phyloP scores from a whole-genome alignment of 441 rosid species.

The Gossypium schwendimanii region DNA sequence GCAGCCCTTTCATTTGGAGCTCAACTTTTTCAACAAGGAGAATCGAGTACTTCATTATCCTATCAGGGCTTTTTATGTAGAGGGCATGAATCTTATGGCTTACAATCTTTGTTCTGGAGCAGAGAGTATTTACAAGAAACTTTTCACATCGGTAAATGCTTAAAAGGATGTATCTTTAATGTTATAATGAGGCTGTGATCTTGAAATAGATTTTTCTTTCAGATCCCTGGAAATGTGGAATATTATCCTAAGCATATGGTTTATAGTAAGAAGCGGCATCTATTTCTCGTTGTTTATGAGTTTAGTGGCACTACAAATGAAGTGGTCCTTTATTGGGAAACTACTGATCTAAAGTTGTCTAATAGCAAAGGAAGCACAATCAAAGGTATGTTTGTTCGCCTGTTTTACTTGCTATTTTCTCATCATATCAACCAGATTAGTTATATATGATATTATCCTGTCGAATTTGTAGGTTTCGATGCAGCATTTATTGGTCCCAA shows the following conservation, averaged over 20 bases:
- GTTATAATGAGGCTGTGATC: neutral
- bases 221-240: constrained; percentile 88
- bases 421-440: constrained; percentile 11
- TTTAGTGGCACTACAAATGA: constrained; percentile 79
- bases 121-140: constrained; percentile 77
- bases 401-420: constrained; percentile 11
- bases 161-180: constrained; percentile 10
- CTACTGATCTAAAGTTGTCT: constrained; percentile 52
- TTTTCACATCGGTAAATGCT: constrained; percentile 69
- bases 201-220: constrained; percentile 28
- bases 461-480: constrained; percentile 60
- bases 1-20: constrained; percentile 98
- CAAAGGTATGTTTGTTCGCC: constrained; percentile 48
- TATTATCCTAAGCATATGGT: constrained; percentile 65
- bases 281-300: constrained; percentile 86
- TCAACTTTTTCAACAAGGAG: constrained; percentile 91
- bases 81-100: constrained; percentile 82
- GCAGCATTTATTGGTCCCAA: constrained; percentile 85
- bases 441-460: constrained; percentile 15
- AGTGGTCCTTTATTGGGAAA: constrained; percentile 93
- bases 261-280: constrained; percentile 66
- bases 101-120: constrained; percentile 84
- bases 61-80: constrained; percentile 82
- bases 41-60: constrained; percentile 97
- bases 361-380: constrained; percentile 74